Percentiles rank a stretch among this genome's conserved stretches.
Evolutionary conservation across 345 rosid genomes (phyloP).

Genomic region (Gossypium thurberi): DNA sequence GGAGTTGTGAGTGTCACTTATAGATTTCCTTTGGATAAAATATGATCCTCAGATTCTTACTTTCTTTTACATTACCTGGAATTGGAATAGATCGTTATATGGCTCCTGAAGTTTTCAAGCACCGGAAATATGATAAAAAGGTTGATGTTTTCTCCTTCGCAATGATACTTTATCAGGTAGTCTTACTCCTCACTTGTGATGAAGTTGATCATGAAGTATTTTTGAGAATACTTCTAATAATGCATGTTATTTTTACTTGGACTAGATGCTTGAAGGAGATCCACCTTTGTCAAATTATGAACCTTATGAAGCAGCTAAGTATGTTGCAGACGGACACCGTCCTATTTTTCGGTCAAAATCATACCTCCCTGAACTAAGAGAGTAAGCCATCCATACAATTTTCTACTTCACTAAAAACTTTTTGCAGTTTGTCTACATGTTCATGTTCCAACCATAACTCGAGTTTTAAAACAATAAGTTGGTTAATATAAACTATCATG

Average conservation of each 20-base stretch:
- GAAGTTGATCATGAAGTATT: conserved; percentile 10
- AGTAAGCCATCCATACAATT: conserved; percentile 45
- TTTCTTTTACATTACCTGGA: conserved; percentile 15
- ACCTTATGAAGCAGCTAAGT: conserved; percentile 95
- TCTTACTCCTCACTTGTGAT: conserved; percentile 2
- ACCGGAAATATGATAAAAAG: conserved; percentile 92
- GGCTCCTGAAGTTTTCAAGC: conserved; percentile 99
- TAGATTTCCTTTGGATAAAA: conserved; percentile 5
- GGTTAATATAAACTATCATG: not conserved
- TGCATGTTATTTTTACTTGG: conserved; percentile 16
- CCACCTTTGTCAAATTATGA: conserved; percentile 75
- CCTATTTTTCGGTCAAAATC: conserved; percentile 78
- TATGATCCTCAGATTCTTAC: conserved; percentile 17
- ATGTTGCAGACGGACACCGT: conserved; percentile 84
- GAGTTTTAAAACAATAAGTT: not conserved
- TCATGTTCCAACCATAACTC: not conserved
- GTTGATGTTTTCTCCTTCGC: conserved; percentile 98
- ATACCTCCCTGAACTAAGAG: conserved; percentile 62
- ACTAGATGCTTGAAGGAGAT: conserved; percentile 96
- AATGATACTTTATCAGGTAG: conserved; percentile 94
- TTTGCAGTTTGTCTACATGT: not conserved
- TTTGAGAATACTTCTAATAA: conserved; percentile 13
- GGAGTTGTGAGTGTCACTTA: conserved; percentile 73
- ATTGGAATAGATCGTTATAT: conserved; percentile 73
- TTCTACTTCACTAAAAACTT: not conserved